Evolutionary conservation across 192 early-diverging fungal genomes (phyloP).

Genomic region (Phycomyces blakesleeanus): DNA sequence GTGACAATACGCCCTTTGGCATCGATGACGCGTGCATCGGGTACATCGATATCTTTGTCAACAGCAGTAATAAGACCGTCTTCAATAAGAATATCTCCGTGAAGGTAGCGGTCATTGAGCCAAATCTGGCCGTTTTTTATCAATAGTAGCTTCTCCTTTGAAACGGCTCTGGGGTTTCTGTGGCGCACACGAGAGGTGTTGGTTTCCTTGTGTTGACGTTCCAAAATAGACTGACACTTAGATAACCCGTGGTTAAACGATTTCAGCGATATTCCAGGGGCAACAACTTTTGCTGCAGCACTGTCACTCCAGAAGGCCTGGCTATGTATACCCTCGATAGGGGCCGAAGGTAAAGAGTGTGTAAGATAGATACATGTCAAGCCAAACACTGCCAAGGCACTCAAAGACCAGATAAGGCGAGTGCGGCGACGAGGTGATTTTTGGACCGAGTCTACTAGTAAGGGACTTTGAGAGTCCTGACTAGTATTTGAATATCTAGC

Average conservation of each 20-base stretch:
- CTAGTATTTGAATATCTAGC: not conserved
- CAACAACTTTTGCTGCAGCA: constrained; percentile 6
- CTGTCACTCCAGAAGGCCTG: not conserved
- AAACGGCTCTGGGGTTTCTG: constrained; percentile 44
- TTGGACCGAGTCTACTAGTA: not conserved
- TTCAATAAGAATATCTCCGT: constrained; percentile 59
- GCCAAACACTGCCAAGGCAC: constrained; percentile 8
- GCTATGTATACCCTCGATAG: not conserved
- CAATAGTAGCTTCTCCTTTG: constrained; percentile 37
- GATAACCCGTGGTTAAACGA: constrained; percentile 18
- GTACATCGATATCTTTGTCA: constrained; percentile 33
- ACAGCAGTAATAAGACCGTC: constrained; percentile 54
- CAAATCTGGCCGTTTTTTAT: constrained; percentile 58
- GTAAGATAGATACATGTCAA: constrained; percentile 9
- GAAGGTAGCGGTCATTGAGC: constrained; percentile 34
- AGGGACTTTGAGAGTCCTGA: not conserved
- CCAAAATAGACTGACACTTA: constrained; percentile 11
- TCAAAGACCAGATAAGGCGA: not conserved
- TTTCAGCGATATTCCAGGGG: constrained; percentile 20
- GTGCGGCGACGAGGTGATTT: not conserved
- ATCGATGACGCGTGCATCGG: constrained; percentile 49
- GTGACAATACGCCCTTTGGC: constrained; percentile 64
- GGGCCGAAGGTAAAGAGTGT: not conserved
- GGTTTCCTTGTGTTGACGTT: constrained; percentile 5
- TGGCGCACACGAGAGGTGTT: constrained; percentile 19